phyloP scores from a whole-genome alignment of 1,139 yeast species.

The Arxiozyma slooffiae region DNA sequence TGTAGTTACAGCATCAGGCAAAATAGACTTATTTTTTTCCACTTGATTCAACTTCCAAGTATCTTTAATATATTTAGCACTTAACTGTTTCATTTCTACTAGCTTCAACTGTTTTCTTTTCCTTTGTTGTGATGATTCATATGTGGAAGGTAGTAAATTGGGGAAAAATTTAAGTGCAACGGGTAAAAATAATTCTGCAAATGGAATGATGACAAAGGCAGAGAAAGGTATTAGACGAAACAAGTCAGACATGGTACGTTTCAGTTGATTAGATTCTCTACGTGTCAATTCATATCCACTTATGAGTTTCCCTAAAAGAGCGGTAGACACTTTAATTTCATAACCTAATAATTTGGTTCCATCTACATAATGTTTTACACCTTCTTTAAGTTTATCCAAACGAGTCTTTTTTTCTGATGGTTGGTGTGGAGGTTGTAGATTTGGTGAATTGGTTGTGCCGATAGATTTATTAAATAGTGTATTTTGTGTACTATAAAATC shows the following conservation, averaged over 20 bases:
- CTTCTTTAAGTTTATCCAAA: constrained; percentile 84
- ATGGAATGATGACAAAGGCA: constrained; percentile 81
- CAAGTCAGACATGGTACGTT: constrained; percentile 78
- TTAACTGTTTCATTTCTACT: constrained; percentile 65
- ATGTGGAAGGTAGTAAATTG: constrained; percentile 85
- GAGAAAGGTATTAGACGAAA: constrained; percentile 86
- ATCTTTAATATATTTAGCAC: constrained; percentile 69
- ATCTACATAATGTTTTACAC: constrained; percentile 84
- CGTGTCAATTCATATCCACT: constrained; percentile 91
- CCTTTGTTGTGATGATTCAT: constrained; percentile 67
- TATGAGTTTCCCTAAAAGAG: constrained; percentile 69
- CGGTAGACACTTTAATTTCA: constrained; percentile 78
- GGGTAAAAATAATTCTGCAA: constrained; percentile 87
- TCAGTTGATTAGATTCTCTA: constrained; percentile 81
- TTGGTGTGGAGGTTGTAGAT: neutral
- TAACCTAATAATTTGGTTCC: constrained; percentile 91
- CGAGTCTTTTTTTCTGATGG: constrained; percentile 36
- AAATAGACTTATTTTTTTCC: constrained; percentile 10
- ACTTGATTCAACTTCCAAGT: constrained; percentile 38
- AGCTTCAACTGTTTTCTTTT: constrained; percentile 60
- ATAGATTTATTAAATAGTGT: neutral
- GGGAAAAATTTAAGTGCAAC: constrained; percentile 88
- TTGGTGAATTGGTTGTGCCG: neutral
- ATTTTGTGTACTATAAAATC: neutral
- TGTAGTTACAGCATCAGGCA: constrained; percentile 27